These are phyloP conservation scores for Lentithecium fluviatile DNA, from an alignment of 495 filamentous ascomycete genomes.

Conservation along the genomic window DNA sequence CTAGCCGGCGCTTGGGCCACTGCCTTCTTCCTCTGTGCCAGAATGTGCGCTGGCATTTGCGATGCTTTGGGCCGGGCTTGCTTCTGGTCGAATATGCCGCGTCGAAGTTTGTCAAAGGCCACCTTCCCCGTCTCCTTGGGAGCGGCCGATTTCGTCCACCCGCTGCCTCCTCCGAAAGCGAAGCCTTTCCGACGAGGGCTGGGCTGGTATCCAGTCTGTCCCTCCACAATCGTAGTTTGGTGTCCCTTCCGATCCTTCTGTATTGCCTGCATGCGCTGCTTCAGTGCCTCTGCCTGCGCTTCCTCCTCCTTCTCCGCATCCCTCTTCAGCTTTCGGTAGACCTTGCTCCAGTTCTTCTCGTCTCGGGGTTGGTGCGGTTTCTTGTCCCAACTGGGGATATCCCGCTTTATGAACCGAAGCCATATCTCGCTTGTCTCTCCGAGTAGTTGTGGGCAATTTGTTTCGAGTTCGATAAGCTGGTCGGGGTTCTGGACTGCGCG, in stretches of 20 bases:
- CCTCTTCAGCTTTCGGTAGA: constrained; percentile 50
- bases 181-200: not conserved
- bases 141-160: not conserved
- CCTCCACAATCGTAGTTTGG: constrained; percentile 27
- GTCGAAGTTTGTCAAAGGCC: constrained; percentile 22
- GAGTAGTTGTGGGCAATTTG: constrained; percentile 62
- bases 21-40: constrained; percentile 13
- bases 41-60: constrained; percentile 17
- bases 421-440: constrained; percentile 63
- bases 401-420: constrained; percentile 64
- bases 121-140: constrained; percentile 27
- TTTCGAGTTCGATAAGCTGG: constrained; percentile 64
- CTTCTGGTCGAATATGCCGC: constrained; percentile 23
- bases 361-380: constrained; percentile 57
- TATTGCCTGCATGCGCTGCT: constrained; percentile 21
- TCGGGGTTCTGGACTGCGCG: constrained; percentile 61
- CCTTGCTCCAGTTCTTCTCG: constrained; percentile 60
- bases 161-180: not conserved
- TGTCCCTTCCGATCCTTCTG: constrained; percentile 25
- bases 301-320: constrained; percentile 32
- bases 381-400: constrained; percentile 61
- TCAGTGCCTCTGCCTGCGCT: constrained; percentile 28
- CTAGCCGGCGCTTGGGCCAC: constrained; percentile 15
- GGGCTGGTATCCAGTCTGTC: constrained; percentile 10
- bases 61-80: constrained; percentile 21